phyloP scores from a whole-genome alignment of 164 flowering plant genomes.

The Magnolia changhungtana region DNA sequence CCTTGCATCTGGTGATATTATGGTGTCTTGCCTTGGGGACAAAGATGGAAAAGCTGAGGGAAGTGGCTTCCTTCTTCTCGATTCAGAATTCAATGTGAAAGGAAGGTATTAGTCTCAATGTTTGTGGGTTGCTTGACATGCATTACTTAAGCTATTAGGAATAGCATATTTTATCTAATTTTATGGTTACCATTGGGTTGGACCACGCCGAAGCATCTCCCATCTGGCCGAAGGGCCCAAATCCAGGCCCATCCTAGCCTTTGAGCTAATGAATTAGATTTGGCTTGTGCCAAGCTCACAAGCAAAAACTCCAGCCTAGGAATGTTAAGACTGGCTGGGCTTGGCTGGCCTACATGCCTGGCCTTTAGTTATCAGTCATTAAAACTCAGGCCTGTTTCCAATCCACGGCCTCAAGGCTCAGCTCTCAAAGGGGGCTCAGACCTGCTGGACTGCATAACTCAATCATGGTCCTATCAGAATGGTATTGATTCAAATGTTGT shows the following conservation, averaged over 20 bases:
- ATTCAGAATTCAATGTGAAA: constrained; percentile 90
- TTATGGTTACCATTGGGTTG: neutral
- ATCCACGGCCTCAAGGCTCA: too few relatives aligned
- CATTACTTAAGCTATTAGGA: neutral
- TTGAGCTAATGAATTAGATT: neutral
- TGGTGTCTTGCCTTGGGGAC: constrained; percentile 96
- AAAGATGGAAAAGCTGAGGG: constrained; percentile 89
- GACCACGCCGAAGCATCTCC: neutral
- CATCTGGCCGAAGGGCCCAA: neutral
- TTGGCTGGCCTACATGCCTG: too few relatives aligned
- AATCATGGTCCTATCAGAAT: too few relatives aligned
- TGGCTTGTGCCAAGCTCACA: neutral
- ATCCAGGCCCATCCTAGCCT: neutral
- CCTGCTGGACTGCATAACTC: too few relatives aligned
- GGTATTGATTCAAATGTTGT: neutral
- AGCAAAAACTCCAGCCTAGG: neutral
- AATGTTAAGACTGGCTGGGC: neutral
- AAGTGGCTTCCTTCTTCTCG: constrained; percentile 94
- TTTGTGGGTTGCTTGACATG: neutral
- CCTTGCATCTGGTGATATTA: constrained; percentile 90
- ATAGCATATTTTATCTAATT: neutral
- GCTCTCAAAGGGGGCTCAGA: too few relatives aligned
- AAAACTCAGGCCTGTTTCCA: too few relatives aligned
- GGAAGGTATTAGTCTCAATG: constrained; percentile 58
- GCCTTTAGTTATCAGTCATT: too few relatives aligned